A percentile compares a stretch with the other conserved stretches of the same genome.
Conservation (phyloP, 306 rosid species). For the Malus orientalis region DNA sequence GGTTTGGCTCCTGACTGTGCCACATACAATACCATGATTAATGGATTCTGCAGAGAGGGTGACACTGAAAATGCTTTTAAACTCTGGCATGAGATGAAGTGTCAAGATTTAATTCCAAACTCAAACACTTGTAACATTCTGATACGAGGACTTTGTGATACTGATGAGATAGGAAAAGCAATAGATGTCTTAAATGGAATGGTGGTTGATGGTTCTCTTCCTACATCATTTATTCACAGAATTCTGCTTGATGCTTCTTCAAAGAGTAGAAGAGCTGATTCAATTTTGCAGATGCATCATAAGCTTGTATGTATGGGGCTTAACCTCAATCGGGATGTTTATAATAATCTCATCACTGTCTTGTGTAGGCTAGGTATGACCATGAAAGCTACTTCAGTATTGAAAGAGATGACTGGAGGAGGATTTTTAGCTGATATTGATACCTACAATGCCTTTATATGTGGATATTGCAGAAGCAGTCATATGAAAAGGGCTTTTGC, state of each 20-base stretch:
- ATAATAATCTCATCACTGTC: conserved; percentile 54
- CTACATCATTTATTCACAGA: conserved; percentile 42
- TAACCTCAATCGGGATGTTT: conserved; percentile 43
- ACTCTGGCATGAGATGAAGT: conserved; percentile 79
- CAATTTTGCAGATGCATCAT: conserved; percentile 57
- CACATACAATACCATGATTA: conserved; percentile 70
- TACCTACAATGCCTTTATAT: conserved; percentile 73
- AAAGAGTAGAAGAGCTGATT: conserved; percentile 44
- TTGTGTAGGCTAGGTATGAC: conserved; percentile 87
- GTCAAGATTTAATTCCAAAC: conserved; percentile 51
- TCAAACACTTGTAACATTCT: conserved; percentile 47
- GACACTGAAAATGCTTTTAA: conserved; percentile 43
- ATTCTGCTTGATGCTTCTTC: conserved; percentile 58
- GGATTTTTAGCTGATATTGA: conserved; percentile 48
- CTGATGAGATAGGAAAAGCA: conserved; percentile 53
- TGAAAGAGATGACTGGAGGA: conserved; percentile 46
- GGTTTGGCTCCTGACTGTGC: conserved; percentile 75
- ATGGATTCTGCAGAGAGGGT: conserved; percentile 54
- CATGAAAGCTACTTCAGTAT: conserved; percentile 53
- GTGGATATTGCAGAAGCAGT: conserved; percentile 59
- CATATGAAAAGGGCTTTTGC: conserved; percentile 57
- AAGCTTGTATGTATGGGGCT: conserved; percentile 61
- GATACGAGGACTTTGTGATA: conserved; percentile 59
- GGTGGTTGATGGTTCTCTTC: conserved; percentile 47
- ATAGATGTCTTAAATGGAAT: conserved; percentile 52